Evolutionary conservation across 108 stramenopile genomes (phyloP), one percentile per base, ranked within the genome.

Genomic region (Nitzschia sp.): DNA sequence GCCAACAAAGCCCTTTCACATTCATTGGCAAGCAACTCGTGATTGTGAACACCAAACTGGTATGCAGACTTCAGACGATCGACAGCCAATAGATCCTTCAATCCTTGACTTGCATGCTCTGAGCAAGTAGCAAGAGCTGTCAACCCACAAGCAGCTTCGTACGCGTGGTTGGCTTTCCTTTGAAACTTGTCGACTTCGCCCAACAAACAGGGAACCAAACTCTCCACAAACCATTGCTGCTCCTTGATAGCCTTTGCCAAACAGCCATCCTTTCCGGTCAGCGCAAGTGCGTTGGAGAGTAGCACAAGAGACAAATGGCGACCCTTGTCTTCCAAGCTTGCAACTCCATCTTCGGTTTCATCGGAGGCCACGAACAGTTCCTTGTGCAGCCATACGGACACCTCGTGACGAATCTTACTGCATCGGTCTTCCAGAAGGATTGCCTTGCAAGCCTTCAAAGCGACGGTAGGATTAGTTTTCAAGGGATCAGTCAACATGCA

Each of bases 11-110:
- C 78, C 37, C 65, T 72, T 42, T 61, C 67, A 14, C 78, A 72
- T 69, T 90, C 86, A 46, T 44, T 65, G 21, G 74, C 75, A 51
- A 90, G 61, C 58, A 86, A 63, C n/a, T 82, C 85, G 70, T 88
- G 84, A 24, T 80, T 63, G 46, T 53, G 40, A 51, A 42, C 43
- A 7, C 86, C 89, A 8, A 84, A 76, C 29, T 65, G 22, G 53
- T 79, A 57, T 8, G 88, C 86, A 29, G 52, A 51, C 65, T 68
- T 64, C 20, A 85, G 59, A 17, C 77, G 76, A n/a, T 72, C 72
- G 11, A 59, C 63, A 26, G 72, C 80, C 10, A 64, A 72, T 43
- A 70, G 53, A 38, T 72, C 72, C 24, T 70, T 54, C 50, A 88
- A 76, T 10, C 63, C 52, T 2, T 51, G 24, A 2, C 55, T 63